A percentile compares a stretch with the other conserved stretches of the same genome.
Evolutionary conservation across 305 asterid genomes (phyloP).

Genomic region (Petunia hybrid): DNA sequence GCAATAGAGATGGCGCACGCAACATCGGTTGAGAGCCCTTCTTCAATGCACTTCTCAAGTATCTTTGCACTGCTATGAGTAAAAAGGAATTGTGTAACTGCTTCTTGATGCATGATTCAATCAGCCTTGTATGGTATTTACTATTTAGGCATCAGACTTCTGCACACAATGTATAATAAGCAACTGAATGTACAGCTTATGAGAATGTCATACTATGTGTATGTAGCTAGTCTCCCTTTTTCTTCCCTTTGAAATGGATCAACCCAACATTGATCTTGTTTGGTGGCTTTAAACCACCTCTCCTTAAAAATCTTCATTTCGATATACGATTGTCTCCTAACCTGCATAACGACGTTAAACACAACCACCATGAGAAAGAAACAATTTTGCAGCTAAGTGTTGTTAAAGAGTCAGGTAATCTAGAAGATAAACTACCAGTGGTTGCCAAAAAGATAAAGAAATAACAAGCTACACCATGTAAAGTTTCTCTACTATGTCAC

Average conservation of each 20-base stretch:
- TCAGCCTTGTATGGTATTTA: conserved; percentile 15
- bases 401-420: too few species aligned
- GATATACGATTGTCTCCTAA: conserved; percentile 60
- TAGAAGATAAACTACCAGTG: too few species aligned
- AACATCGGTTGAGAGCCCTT: too few species aligned
- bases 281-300: conserved; percentile 74
- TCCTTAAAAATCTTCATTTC: conserved; percentile 71
- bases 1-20: too few species aligned
- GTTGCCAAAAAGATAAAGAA: too few species aligned
- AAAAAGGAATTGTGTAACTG: not conserved
- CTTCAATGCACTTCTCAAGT: too few species aligned
- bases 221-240: not conserved
- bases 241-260: conserved; percentile 56
- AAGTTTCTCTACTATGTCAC: too few species aligned
- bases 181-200: conserved; percentile 4
- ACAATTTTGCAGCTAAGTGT: too few species aligned
- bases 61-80: too few species aligned
- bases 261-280: conserved; percentile 80
- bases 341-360: conserved; percentile 50
- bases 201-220: not conserved
- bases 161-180: not conserved
- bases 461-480: too few species aligned
- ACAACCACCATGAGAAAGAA: too few species aligned
- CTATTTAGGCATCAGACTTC: not conserved
- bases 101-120: not conserved